phyloP scores from a whole-genome alignment of 352 stramenopile species.

The Pythium periplocum region DNA sequence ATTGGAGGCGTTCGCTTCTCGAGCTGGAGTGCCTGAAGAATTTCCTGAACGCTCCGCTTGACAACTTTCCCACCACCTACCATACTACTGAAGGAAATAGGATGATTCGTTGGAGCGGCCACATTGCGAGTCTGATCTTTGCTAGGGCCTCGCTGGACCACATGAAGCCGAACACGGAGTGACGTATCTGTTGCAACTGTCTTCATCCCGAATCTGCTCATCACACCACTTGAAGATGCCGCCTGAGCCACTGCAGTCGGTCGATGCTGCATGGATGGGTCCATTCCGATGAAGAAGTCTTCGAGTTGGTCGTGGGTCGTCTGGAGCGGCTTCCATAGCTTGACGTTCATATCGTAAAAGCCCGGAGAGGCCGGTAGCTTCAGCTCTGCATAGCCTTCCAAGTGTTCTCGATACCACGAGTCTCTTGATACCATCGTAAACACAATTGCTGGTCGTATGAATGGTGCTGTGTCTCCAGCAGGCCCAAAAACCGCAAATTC shows the following conservation, averaged over 20 bases:
- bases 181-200: slow-evolving; percentile 29
- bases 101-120: not conserved
- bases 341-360: slow-evolving; percentile 30
- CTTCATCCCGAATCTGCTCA: slow-evolving; percentile 28
- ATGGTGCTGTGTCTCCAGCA: not conserved
- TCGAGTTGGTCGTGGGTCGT: slow-evolving; percentile 41
- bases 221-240: not conserved
- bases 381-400: slow-evolving; percentile 33
- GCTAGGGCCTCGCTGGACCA: slow-evolving; percentile 3
- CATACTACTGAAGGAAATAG: not conserved
- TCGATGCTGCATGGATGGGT: not conserved
- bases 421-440: slow-evolving; percentile 43
- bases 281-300: slow-evolving; percentile 53
- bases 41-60: slow-evolving; percentile 73
- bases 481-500: slow-evolving; percentile 3
- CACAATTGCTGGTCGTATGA: slow-evolving; percentile 3
- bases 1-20: slow-evolving; percentile 22
- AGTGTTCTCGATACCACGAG: slow-evolving; percentile 34
- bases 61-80: slow-evolving; percentile 16
- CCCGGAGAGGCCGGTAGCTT: slow-evolving; percentile 18
- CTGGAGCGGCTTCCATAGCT: slow-evolving; percentile 29
- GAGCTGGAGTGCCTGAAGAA: slow-evolving; percentile 43
- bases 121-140: not conserved
- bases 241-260: not conserved
- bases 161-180: slow-evolving; percentile 32